Percentiles rank a stretch among this genome's conserved stretches.
phyloP scores from a whole-genome alignment of 768 basidiomycete species.

The Suillus lakei region DNA sequence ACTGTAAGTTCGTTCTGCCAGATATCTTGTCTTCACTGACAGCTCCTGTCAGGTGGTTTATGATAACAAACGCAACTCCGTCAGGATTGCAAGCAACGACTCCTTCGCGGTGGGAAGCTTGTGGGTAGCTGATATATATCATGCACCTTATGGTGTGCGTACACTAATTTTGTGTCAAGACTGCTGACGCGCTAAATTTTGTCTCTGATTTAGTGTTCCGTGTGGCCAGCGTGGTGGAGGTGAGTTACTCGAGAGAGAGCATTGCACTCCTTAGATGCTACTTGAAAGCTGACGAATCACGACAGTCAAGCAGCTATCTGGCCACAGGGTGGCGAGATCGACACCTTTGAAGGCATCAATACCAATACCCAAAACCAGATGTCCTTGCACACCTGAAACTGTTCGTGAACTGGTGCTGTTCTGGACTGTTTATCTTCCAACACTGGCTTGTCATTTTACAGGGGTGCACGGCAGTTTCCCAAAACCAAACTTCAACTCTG shows the following conservation, averaged over 20 bases:
- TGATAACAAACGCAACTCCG: slow-evolving; percentile 66
- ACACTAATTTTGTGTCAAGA: slow-evolving; percentile 1
- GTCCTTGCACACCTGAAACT: slow-evolving; percentile 73
- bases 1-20: slow-evolving; percentile 38
- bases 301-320: slow-evolving; percentile 56
- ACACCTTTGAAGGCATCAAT: slow-evolving; percentile 86
- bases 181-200: slow-evolving; percentile 10
- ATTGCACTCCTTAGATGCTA: neutral
- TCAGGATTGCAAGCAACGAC: slow-evolving; percentile 65
- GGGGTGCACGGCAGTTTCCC: slow-evolving; percentile 58
- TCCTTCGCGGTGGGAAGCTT: slow-evolving; percentile 61
- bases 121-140: slow-evolving; percentile 67
- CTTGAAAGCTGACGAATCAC: neutral
- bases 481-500: slow-evolving; percentile 54
- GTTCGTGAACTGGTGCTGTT: slow-evolving; percentile 32
- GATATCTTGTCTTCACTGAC: slow-evolving; percentile 2
- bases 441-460: slow-evolving; percentile 14
- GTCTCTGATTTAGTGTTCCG: slow-evolving; percentile 55
- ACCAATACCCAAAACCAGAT: slow-evolving; percentile 65
- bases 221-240: slow-evolving; percentile 70
- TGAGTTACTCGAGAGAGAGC: slow-evolving; percentile 11
- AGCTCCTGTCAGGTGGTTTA: slow-evolving; percentile 29
- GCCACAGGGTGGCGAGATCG: slow-evolving; percentile 75
- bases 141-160: slow-evolving; percentile 67
- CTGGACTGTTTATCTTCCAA: slow-evolving; percentile 4